Base-by-base conservation (phyloP, 441 rosid species). In the Corymbia citriodora region DNA sequence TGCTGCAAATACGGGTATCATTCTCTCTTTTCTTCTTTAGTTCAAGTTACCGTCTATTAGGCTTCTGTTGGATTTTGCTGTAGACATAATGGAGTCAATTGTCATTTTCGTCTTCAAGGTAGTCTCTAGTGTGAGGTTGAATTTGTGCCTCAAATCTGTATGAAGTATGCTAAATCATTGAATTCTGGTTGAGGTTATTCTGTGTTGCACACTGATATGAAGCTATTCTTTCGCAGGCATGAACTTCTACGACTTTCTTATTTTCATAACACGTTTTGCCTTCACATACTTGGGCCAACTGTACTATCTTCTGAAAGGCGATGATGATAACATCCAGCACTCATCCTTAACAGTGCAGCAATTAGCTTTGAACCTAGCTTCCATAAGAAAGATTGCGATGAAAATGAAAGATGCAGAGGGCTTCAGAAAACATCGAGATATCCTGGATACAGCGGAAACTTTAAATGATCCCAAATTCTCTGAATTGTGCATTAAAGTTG, bases 1-100 rank as follows among this genome's bases (percentile, higher is more conserved):
- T 91, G 98, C 98, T 49, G 97, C 98, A 89, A 98, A 98, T 92
- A 96, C 99, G 93, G 99, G 99, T 98, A 90, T 89, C 65, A 21
- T 2, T 52, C 27, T 55, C 18, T 40, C 85, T 79, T 23, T 23
- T 23, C 85, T 79, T 79, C n/a, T 79, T 13, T 79, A 40, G n/a
- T 74, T 74, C 50, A 21, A 40, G 85, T 74, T 74, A 3, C n/a
- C 0, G 50, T 45, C 52, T 45, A 45, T 79, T 45, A 40, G 29
- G 85, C 18, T 79, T 79, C 85, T 48, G 29, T 48, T 45, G 85
- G 83, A 74, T 74, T 74, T 74, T 36, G 5, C 50, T 19, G 50
- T 40, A 12, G 52, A 79, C 52, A 21, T 79, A 16, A 40, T 45
- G n/a, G 85, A 40, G n/a, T 79, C 85, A 45, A 10, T 33, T 79